These are phyloP conservation scores for Chernovozyma sophiae-reginae DNA, from an alignment of 1,139 yeast species.

Conservation along the genomic window DNA sequence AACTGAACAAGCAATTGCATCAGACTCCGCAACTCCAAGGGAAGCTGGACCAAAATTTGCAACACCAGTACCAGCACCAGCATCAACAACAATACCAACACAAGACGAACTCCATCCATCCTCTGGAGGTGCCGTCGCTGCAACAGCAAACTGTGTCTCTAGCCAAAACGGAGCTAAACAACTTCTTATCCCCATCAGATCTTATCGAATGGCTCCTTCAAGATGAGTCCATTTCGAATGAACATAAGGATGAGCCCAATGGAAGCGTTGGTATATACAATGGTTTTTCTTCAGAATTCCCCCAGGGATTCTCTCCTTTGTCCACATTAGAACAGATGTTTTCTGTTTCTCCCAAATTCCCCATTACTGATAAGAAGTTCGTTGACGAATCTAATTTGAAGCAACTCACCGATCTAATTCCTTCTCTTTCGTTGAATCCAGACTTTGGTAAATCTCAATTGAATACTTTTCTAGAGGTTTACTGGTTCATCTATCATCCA, in stretches of 20 bases:
- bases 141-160: too few species aligned
- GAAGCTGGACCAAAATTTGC: too few species aligned
- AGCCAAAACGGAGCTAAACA: background rate
- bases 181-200: conserved; percentile 23
- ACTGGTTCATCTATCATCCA: conserved; percentile 56
- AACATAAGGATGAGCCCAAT: conserved; percentile 5
- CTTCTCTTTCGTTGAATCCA: conserved; percentile 25
- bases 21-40: too few species aligned
- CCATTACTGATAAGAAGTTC: conserved; percentile 20
- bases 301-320: conserved; percentile 20
- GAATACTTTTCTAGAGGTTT: conserved; percentile 28
- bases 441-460: conserved; percentile 19
- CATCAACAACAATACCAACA: too few species aligned
- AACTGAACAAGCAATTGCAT: too few species aligned
- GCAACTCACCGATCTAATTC: conserved; percentile 27
- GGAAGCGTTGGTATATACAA: conserved; percentile 7
- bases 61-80: too few species aligned
- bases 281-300: conserved; percentile 14
- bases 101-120: too few species aligned
- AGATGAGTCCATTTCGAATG: conserved; percentile 15
- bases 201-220: conserved; percentile 29
- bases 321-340: conserved; percentile 28
- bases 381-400: conserved; percentile 24
- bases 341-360: conserved; percentile 30
- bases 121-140: too few species aligned